A percentile compares a stretch with the other conserved stretches of the same genome.
These are phyloP conservation scores for Debaryomyces subglobosus DNA, from an alignment of 1,139 yeast genomes.

Conservation along the genomic window DNA sequence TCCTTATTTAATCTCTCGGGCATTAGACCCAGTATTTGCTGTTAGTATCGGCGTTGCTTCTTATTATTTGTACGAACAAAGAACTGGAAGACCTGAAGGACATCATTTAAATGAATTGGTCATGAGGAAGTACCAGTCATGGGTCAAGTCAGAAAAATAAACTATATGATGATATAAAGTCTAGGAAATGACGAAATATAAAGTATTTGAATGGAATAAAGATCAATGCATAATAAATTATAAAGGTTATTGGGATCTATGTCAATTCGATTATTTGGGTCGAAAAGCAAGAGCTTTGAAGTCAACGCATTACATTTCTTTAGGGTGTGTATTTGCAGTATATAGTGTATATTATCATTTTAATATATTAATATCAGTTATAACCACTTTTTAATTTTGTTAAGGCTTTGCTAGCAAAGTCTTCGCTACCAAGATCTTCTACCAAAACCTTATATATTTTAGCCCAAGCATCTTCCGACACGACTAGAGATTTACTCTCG, in stretches of 20 bases:
- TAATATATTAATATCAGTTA: neutral
- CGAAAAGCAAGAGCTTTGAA: neutral
- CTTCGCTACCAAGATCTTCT: slow-evolving; percentile 31
- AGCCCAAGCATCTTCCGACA: slow-evolving; percentile 33
- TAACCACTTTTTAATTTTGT: slow-evolving; percentile 41
- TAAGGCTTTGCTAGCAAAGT: slow-evolving; percentile 29
- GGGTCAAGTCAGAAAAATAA: neutral
- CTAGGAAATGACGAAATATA: neutral
- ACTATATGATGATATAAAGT: neutral
- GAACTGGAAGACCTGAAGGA: slow-evolving; percentile 58
- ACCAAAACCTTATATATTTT: slow-evolving; percentile 32
- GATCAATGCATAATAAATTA: neutral
- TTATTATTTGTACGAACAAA: slow-evolving; percentile 59
- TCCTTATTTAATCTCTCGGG: slow-evolving; percentile 41
- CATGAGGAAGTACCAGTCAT: slow-evolving; percentile 13
- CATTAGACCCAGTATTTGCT: slow-evolving; percentile 62
- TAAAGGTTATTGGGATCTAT: neutral
- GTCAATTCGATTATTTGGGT: neutral
- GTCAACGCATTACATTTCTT: neutral
- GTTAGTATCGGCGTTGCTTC: slow-evolving; percentile 59
- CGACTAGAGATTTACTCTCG: slow-evolving; percentile 16
- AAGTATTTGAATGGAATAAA: neutral
- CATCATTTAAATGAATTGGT: slow-evolving; percentile 56
- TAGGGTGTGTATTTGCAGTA: neutral
- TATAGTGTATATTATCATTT: neutral